Percentiles rank a stretch among this genome's conserved stretches.
Evolutionary conservation across 768 basidiomycete species (phyloP).

Genomic region (Clitopilus hobsonii): DNA sequence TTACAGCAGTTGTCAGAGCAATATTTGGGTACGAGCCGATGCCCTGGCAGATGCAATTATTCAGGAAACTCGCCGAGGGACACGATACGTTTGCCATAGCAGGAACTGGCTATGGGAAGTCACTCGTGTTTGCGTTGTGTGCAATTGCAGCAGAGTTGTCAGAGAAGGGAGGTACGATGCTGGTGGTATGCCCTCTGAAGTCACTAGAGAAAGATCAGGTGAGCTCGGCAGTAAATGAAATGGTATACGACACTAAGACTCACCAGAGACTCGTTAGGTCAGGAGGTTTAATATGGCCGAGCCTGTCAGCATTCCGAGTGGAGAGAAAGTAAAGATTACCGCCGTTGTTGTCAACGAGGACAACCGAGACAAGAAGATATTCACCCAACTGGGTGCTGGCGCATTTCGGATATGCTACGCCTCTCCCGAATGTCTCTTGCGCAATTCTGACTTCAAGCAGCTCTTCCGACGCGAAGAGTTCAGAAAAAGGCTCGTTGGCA

Average conservation of each 20-base stretch:
- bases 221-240: not conserved
- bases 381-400: conserved; percentile 6
- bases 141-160: conserved; percentile 9
- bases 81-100: conserved; percentile 7
- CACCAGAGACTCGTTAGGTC: not conserved
- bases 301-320: not conserved
- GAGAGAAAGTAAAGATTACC: conserved; percentile 4
- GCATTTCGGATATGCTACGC: conserved; percentile 10
- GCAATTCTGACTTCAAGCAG: conserved; percentile 8
- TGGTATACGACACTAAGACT: not conserved
- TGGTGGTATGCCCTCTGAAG: conserved; percentile 10
- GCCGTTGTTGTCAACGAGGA: conserved; percentile 13
- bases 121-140: conserved; percentile 6
- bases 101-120: conserved; percentile 11
- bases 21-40: conserved; percentile 1
- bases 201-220: conserved; percentile 10
- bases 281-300: not conserved
- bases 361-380: conserved; percentile 6
- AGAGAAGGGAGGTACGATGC: conserved; percentile 1
- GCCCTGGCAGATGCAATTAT: conserved; percentile 4
- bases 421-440: conserved; percentile 10
- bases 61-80: not conserved
- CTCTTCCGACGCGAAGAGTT: conserved; percentile 7
- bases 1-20: not conserved
- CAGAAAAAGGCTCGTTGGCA: conserved; percentile 1